Evolutionary conservation across 2,329 filamentous ascomycete species (phyloP).

Genomic region (Xylaria digitata): DNA sequence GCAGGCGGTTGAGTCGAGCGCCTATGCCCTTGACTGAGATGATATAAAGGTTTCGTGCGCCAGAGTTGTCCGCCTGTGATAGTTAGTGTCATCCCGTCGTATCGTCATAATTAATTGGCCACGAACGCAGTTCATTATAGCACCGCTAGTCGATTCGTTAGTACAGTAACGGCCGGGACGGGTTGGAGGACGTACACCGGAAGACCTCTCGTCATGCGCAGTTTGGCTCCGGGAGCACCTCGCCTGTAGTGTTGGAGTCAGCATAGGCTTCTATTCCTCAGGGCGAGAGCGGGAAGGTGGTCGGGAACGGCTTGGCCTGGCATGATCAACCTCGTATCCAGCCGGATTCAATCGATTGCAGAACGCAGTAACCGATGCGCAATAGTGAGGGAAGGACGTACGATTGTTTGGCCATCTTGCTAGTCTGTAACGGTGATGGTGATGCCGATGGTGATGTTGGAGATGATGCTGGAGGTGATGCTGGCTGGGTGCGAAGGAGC

Average conservation of each 20-base stretch:
- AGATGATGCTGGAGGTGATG: conserved; percentile 2
- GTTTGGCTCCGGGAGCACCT: conserved; percentile 10
- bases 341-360: background rate
- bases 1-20: conserved; percentile 41
- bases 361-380: background rate
- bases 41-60: conserved; percentile 36
- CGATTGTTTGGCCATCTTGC: conserved; percentile 11
- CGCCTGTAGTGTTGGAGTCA: conserved; percentile 2
- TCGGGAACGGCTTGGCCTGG: background rate
- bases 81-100: conserved; percentile 3
- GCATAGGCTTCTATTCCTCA: background rate
- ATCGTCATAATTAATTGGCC: conserved; percentile 4
- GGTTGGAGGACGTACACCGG: conserved; percentile 1
- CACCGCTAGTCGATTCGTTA: conserved; percentile 8
- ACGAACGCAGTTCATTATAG: conserved; percentile 11
- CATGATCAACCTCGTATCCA: background rate
- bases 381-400: background rate
- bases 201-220: conserved; percentile 9
- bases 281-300: background rate
- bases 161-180: background rate
- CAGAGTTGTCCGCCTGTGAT: conserved; percentile 30
- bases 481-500: background rate
- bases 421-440: conserved; percentile 1
- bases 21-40: conserved; percentile 41
- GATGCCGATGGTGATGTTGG: background rate